Percentiles rank a stretch among this genome's conserved stretches.
phyloP scores from a whole-genome alignment of 257 asterid genomes.

The Solanum paucissectum region DNA sequence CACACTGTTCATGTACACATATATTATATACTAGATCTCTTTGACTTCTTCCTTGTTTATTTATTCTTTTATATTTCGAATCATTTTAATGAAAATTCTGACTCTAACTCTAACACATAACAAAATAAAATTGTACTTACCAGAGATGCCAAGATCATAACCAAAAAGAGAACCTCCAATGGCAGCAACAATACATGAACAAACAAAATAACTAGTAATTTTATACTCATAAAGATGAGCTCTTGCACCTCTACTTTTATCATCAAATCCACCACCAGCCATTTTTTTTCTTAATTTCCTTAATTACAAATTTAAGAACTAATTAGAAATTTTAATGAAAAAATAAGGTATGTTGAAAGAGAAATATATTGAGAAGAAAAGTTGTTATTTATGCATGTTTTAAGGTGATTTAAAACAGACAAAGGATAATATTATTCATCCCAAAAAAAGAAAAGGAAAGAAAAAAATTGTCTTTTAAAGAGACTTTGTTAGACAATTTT shows the following conservation, averaged over 20 bases:
- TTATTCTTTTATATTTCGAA: not conserved
- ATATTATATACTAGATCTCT: not conserved
- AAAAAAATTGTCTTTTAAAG: not conserved
- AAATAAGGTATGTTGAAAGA: not conserved
- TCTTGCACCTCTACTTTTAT: conserved; percentile 33
- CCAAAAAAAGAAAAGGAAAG: not conserved
- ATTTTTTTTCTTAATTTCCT: conserved; percentile 5
- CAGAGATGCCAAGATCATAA: conserved; percentile 89
- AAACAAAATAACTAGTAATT: conserved; percentile 53
- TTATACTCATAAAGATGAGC: conserved; percentile 63
- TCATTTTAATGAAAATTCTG: not conserved
- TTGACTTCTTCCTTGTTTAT: not conserved
- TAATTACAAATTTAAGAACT: not conserved
- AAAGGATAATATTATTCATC: not conserved
- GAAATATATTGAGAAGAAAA: not conserved
- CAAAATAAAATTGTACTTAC: conserved; percentile 2
- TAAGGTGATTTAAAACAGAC: not conserved
- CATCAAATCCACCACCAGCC: conserved; percentile 60
- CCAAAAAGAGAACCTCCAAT: conserved; percentile 79
- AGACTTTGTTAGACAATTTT: not conserved
- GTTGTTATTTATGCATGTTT: not conserved
- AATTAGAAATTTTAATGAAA: not conserved
- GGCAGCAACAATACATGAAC: conserved; percentile 69
- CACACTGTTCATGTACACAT: not conserved
- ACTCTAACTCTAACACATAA: not conserved